Evolutionary conservation across 768 basidiomycete species (phyloP).

Genomic region (Auricularia sp.): DNA sequence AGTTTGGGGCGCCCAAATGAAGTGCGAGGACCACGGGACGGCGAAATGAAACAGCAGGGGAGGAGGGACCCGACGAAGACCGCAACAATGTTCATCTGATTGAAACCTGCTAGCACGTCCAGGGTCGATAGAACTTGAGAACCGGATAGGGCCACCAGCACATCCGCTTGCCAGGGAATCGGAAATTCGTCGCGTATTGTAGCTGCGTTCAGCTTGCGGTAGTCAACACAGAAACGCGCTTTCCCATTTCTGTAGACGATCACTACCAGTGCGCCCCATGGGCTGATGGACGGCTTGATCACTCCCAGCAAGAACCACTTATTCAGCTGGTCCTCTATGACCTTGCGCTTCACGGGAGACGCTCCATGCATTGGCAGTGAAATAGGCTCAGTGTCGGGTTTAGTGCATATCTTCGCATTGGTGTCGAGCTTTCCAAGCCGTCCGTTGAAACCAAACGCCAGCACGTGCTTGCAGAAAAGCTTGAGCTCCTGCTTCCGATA

Average conservation of each 20-base stretch:
- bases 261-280: conserved; percentile 24
- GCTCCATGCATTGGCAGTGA: conserved; percentile 3
- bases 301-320: conserved; percentile 26
- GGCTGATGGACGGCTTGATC: conserved; percentile 30
- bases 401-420: conserved; percentile 17
- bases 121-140: too few relatives aligned
- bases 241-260: conserved; percentile 30
- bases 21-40: too few relatives aligned
- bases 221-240: conserved; percentile 15
- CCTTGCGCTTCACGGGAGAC: conserved; percentile 15
- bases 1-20: too few relatives aligned
- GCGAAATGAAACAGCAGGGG: too few relatives aligned
- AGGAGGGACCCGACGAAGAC: too few relatives aligned
- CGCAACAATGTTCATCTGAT: too few relatives aligned
- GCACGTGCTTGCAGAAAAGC: conserved; percentile 9
- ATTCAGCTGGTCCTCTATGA: conserved; percentile 21
- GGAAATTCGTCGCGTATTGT: conserved; percentile 21
- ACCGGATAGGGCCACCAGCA: too few relatives aligned
- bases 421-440: conserved; percentile 18
- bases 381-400: conserved; percentile 13
- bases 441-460: conserved; percentile 23
- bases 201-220: conserved; percentile 13
- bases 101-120: too few relatives aligned
- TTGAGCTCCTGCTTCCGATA: conserved; percentile 8
- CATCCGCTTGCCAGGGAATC: conserved; percentile 14